A percentile compares a stretch with the other conserved stretches of the same genome.
Conservation (phyloP, 495 filamentous ascomycete genomes). For the Ramalina peruviana region DNA sequence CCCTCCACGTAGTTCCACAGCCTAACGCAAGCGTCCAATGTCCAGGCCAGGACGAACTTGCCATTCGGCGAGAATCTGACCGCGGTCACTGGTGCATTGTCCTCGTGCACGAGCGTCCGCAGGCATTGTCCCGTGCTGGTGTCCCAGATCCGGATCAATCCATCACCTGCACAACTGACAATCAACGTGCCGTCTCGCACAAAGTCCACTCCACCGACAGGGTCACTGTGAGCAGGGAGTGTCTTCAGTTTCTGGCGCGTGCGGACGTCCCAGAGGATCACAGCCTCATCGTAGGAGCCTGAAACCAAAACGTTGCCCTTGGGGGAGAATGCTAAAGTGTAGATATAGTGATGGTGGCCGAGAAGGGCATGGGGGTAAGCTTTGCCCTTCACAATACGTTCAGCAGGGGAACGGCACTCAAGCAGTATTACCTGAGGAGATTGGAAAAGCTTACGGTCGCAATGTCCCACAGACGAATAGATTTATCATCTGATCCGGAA, state of each 20-base stretch:
- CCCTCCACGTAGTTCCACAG: constrained; percentile 92
- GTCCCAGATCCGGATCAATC: constrained; percentile 89
- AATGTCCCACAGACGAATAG: constrained; percentile 84
- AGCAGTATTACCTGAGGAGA: background rate
- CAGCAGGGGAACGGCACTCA: constrained; percentile 6
- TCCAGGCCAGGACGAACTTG: constrained; percentile 80
- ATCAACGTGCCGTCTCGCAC: constrained; percentile 84
- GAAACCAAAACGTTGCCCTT: constrained; percentile 93
- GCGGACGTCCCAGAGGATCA: constrained; percentile 91
- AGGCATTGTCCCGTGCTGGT: constrained; percentile 91
- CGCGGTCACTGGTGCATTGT: constrained; percentile 80
- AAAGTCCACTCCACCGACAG: constrained; percentile 86
- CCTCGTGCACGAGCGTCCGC: constrained; percentile 86
- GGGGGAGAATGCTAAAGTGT: constrained; percentile 81
- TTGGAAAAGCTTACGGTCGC: constrained; percentile 42
- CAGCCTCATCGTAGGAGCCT: constrained; percentile 92
- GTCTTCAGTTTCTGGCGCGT: constrained; percentile 73
- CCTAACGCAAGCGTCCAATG: constrained; percentile 75
- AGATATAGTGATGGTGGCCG: constrained; percentile 94
- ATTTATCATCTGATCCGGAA: constrained; percentile 90
- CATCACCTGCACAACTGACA: constrained; percentile 77
- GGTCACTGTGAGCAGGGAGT: constrained; percentile 87
- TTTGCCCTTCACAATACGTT: constrained; percentile 32
- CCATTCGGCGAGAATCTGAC: constrained; percentile 92
- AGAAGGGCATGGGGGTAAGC: constrained; percentile 49